Evolutionary conservation across 1,284 basidiomycete genomes (phyloP).

Genomic region (Irpex sp.): DNA sequence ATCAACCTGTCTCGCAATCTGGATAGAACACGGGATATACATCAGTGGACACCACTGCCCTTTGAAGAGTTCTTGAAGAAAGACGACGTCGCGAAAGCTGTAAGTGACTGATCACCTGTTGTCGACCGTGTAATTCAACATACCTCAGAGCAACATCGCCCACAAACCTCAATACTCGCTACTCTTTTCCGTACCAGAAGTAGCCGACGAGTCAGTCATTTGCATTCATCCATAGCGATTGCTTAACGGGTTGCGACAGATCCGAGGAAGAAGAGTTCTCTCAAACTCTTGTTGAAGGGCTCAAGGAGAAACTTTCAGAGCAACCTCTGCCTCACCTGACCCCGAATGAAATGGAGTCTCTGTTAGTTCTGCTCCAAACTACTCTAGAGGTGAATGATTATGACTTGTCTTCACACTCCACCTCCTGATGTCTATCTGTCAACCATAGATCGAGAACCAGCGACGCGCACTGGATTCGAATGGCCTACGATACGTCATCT

Average conservation of each 20-base stretch:
- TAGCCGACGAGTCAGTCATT: slow-evolving; percentile 38
- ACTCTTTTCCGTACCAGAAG: slow-evolving; percentile 39
- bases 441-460: slow-evolving; percentile 76
- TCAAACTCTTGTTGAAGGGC: slow-evolving; percentile 51
- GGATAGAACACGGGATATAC: slow-evolving; percentile 27
- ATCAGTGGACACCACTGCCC: slow-evolving; percentile 44
- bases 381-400: slow-evolving; percentile 70
- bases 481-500: slow-evolving; percentile 86
- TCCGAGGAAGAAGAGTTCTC: slow-evolving; percentile 62
- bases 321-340: slow-evolving; percentile 68
- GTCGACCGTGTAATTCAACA: neutral
- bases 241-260: slow-evolving; percentile 12
- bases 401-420: no score
- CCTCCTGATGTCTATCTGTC: no score
- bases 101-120: slow-evolving; percentile 18
- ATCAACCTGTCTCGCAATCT: slow-evolving; percentile 54
- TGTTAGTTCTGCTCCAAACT: slow-evolving; percentile 80
- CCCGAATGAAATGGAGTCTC: slow-evolving; percentile 72
- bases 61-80: slow-evolving; percentile 51
- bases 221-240: neutral
- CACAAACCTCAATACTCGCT: slow-evolving; percentile 35
- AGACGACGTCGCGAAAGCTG: slow-evolving; percentile 25
- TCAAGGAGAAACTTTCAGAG: slow-evolving; percentile 64
- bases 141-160: slow-evolving; percentile 15
- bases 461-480: slow-evolving; percentile 83